These are phyloP conservation scores for Mucor indicus DNA, from an alignment of 371 early-diverging fungal genomes.

Conservation along the genomic window DNA sequence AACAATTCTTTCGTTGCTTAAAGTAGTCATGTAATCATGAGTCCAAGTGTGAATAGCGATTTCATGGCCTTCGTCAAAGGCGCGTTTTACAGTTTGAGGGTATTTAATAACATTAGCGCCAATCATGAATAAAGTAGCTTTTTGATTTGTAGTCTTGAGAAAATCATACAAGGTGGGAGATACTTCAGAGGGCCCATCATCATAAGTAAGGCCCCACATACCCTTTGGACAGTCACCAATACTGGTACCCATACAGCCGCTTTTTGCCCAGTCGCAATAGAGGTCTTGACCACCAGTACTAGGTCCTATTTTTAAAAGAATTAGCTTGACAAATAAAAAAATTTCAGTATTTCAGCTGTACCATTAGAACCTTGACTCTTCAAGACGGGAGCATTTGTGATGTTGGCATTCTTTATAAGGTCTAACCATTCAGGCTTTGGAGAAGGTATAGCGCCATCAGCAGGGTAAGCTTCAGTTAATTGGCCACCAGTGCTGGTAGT, in stretches of 20 bases:
- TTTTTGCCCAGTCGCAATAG: constrained; percentile 59
- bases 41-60: constrained; percentile 55
- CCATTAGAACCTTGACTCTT: constrained; percentile 17
- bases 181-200: constrained; percentile 59
- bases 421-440: constrained; percentile 46
- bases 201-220: constrained; percentile 61
- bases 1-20: constrained; percentile 63
- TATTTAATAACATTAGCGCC: constrained; percentile 54
- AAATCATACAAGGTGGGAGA: constrained; percentile 46
- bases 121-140: constrained; percentile 64
- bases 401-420: constrained; percentile 30
- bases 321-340: background rate
- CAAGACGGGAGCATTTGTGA: constrained; percentile 35
- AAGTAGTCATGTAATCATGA: constrained; percentile 60
- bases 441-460: constrained; percentile 17
- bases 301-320: constrained; percentile 6
- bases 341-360: constrained; percentile 3
- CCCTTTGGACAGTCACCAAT: constrained; percentile 54
- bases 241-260: constrained; percentile 45
- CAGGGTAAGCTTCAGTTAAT: constrained; percentile 28
- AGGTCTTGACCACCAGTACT: constrained; percentile 23
- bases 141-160: constrained; percentile 47
- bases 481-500: too few relatives aligned
- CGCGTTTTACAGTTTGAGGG: constrained; percentile 51
- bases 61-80: constrained; percentile 47